Evolutionary conservation across 148 eudicot genomes (phyloP).

Genomic region (Fagopyrum homotropicum): DNA sequence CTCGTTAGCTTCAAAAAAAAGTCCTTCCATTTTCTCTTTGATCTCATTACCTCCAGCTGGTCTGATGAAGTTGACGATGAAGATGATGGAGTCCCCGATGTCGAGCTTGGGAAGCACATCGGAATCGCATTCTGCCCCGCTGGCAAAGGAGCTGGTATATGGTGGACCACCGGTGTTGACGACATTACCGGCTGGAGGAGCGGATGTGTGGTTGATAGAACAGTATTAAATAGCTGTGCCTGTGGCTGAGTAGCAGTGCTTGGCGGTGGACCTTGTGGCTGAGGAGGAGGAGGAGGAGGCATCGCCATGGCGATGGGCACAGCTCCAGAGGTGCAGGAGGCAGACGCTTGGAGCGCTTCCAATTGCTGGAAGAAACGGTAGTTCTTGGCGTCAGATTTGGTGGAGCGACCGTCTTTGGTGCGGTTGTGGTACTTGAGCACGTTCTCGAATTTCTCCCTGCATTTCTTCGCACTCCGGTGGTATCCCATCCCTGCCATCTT

Average conservation of each 20-base stretch:
- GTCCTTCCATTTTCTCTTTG: constrained; percentile 15
- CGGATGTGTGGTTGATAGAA: not conserved
- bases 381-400: constrained; percentile 17
- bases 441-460: constrained; percentile 20
- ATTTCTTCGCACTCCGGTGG: constrained; percentile 20
- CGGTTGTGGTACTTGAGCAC: constrained; percentile 19
- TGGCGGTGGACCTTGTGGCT: not conserved
- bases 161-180: not conserved
- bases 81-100: constrained; percentile 6
- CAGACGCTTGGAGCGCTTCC: constrained; percentile 15
- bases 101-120: constrained; percentile 2
- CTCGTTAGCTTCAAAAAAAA: constrained; percentile 17
- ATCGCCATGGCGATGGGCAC: constrained; percentile 7
- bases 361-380: constrained; percentile 17
- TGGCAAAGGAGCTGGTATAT: not conserved
- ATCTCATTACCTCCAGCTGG: not conserved
- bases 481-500: constrained; percentile 17
- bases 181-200: too few species aligned
- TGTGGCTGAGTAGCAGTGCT: not conserved
- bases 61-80: constrained; percentile 14
- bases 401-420: constrained; percentile 18
- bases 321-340: not conserved
- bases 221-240: constrained; percentile 3
- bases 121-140: constrained; percentile 13
- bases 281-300: not conserved